Conservation (phyloP, 257 asterid genomes). For the Nicotiana knightiana region DNA sequence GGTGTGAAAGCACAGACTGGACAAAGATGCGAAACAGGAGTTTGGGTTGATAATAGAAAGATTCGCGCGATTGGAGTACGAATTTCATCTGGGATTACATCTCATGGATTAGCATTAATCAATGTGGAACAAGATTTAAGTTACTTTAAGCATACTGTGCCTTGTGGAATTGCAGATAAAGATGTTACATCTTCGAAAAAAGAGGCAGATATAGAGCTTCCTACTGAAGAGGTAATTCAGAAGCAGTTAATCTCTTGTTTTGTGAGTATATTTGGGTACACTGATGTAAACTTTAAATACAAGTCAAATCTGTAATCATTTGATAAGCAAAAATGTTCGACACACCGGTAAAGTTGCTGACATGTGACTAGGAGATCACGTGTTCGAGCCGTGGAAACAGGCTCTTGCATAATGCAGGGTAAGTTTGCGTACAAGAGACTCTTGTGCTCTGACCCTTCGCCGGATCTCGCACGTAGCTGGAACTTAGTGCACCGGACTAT, state of each 20-base stretch:
- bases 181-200: slow-evolving; percentile 58
- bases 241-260: slow-evolving; percentile 56
- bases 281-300: slow-evolving; percentile 28
- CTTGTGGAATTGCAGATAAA: slow-evolving; percentile 66
- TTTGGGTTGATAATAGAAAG: slow-evolving; percentile 63
- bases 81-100: slow-evolving; percentile 61
- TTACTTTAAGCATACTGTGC: slow-evolving; percentile 66
- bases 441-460: too few relatives aligned
- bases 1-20: slow-evolving; percentile 53
- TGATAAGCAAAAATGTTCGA: not conserved
- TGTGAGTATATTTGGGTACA: slow-evolving; percentile 38
- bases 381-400: too few relatives aligned
- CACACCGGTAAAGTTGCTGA: not conserved
- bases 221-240: slow-evolving; percentile 42
- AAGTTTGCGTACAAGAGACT: too few relatives aligned
- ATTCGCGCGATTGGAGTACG: slow-evolving; percentile 67
- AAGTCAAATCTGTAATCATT: not conserved
- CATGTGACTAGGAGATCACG: too few relatives aligned
- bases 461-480: too few relatives aligned
- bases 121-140: slow-evolving; percentile 57
- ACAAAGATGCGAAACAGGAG: slow-evolving; percentile 52
- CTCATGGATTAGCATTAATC: slow-evolving; percentile 59
- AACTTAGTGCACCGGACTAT: too few relatives aligned
- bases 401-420: too few relatives aligned
- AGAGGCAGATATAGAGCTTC: slow-evolving; percentile 39